Evolutionary conservation across 2,329 filamentous ascomycete genomes (phyloP).

Genomic region (Paradendryphiella salina): DNA sequence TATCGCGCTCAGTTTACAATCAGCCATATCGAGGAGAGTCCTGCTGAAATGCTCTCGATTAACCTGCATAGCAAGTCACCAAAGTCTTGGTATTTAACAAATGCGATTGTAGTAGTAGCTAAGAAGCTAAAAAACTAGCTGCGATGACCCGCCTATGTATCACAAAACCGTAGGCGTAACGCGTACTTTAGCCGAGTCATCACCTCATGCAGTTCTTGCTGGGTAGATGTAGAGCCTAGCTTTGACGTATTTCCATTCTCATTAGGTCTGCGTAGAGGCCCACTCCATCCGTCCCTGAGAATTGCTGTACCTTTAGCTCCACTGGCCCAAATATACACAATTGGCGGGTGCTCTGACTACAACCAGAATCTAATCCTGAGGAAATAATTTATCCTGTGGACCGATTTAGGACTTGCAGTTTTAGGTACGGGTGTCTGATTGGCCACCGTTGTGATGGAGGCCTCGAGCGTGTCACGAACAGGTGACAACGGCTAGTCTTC

Average conservation of each 20-base stretch:
- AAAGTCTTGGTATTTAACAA: too few relatives aligned
- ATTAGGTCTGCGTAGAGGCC: too few relatives aligned
- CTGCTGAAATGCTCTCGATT: neutral
- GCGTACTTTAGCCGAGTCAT: neutral
- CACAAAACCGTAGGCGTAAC: neutral
- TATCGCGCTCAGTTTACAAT: neutral
- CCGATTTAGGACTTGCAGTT: too few relatives aligned
- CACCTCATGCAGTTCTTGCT: neutral
- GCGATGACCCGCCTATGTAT: neutral
- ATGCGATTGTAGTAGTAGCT: too few relatives aligned
- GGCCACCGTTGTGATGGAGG: neutral
- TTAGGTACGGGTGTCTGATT: too few relatives aligned
- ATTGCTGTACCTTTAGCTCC: too few relatives aligned
- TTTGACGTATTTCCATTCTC: neutral
- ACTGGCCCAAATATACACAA: too few relatives aligned
- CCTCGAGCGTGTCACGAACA: neutral
- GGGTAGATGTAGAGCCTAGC: neutral
- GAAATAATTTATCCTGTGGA: too few relatives aligned
- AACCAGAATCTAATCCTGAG: neutral
- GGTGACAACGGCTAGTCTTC: conserved; percentile 32
- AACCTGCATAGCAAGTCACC: too few relatives aligned
- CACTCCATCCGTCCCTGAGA: too few relatives aligned
- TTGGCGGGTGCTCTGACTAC: neutral
- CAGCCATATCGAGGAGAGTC: too few relatives aligned
- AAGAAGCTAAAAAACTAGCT: neutral